These are phyloP conservation scores for Talaromyces sp. DNA, from an alignment of 2,329 filamentous ascomycete genomes.

Conservation along the genomic window DNA sequence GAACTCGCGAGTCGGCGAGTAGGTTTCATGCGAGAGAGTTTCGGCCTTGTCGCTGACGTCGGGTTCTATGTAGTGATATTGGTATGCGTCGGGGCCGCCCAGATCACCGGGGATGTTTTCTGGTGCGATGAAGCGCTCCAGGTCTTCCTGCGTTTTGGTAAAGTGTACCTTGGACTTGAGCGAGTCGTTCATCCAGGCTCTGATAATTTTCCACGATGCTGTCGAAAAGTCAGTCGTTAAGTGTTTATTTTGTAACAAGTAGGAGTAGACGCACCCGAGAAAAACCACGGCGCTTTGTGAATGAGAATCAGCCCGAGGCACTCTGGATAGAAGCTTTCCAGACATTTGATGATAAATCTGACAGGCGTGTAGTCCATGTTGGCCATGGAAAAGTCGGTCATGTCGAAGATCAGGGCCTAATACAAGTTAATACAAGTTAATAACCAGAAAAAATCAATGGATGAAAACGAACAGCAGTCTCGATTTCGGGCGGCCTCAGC, in stretches of 20 bases:
- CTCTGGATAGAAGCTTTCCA: slow-evolving; percentile 96
- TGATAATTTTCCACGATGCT: slow-evolving; percentile 91
- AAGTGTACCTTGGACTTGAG: slow-evolving; percentile 92
- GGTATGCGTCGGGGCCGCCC: slow-evolving; percentile 71
- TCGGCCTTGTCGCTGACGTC: slow-evolving; percentile 64
- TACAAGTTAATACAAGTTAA: slow-evolving; percentile 5
- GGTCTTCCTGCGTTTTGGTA: slow-evolving; percentile 69
- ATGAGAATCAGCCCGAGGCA: slow-evolving; percentile 83
- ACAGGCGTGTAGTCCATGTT: slow-evolving; percentile 99
- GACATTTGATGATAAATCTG: slow-evolving; percentile 98
- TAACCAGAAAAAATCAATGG: slow-evolving; percentile 9
- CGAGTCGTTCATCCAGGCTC: slow-evolving; percentile 91
- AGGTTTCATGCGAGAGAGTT: slow-evolving; percentile 48
- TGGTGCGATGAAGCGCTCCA: slow-evolving; percentile 66
- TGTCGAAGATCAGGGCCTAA: slow-evolving; percentile 86
- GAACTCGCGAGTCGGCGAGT: slow-evolving; percentile 56
- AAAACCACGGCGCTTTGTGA: slow-evolving; percentile 93
- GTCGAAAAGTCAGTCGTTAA: no score
- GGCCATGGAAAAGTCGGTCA: slow-evolving; percentile 85
- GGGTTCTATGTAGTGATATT: slow-evolving; percentile 76
- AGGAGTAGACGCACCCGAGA: slow-evolving; percentile 60
- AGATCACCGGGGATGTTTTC: slow-evolving; percentile 70
- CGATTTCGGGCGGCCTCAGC: slow-evolving; percentile 63
- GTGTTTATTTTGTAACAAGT: no score
- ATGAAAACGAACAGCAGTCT: slow-evolving; percentile 68